Evolutionary conservation across 2,329 filamentous ascomycete genomes (phyloP), one percentile per base, ranked within the genome.

Genomic region (Didymella lethalis): DNA sequence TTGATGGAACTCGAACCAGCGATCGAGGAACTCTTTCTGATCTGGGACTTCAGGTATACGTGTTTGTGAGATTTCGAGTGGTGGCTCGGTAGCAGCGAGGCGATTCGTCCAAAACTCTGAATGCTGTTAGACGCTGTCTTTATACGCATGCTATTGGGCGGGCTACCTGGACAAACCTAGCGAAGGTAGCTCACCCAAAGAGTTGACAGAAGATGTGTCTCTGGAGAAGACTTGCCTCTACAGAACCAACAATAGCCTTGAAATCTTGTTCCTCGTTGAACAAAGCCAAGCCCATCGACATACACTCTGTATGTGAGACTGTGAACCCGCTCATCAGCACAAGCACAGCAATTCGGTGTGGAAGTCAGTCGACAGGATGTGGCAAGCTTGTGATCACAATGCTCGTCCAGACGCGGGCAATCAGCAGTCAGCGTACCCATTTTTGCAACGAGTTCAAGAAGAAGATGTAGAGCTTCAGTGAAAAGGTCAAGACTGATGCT

Each of bases 171-270:
- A 23, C 23, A 23, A 23, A 23, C 2, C 23, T 23, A 23, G 23
- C 23, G 23, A 23, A 23, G 23, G 23, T 23, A 23, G 23, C 23
- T 23, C 23, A 23, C 3, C 23, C 23, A 23, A 23, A 23, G 23
- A 44, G 20, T 54, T 26, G n/a, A 28, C 7, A n/a, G 4, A 29
- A 43, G 0, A 31, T 10, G 7, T 8, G 18, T 12, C 3, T 29
- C 36, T 3, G 6, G n/a, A 4, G 3, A 31, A 4, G 51, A 47
- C 40, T 14, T 62, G 76, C 78, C 76, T 69, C 81, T 80, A 61
- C 82, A 84, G 63, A 79, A 82, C 81, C 81, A 83, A 62, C 82
- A 84, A 58, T 84, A 84, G 54, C 79, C 71, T 63, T 83, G 79
- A 81, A 81, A 83, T 38, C 82, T 64, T 5, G 77, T 81, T 2